Conservation (phyloP, 352 stramenopile genomes). For the Pythium guiyangense region DNA sequence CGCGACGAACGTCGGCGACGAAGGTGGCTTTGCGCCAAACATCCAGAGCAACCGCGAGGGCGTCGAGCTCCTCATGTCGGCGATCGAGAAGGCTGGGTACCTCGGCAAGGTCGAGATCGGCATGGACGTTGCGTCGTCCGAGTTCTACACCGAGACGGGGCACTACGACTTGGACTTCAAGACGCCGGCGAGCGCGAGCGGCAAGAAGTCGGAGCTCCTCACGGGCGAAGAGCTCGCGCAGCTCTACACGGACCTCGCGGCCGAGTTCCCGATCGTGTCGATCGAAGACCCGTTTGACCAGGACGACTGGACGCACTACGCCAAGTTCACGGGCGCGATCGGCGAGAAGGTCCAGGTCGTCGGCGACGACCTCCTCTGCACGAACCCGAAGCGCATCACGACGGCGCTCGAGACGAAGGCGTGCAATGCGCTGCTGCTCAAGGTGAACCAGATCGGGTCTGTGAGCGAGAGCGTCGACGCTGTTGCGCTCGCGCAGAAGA, state of each 20-base stretch:
- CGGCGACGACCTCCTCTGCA: slow-evolving; percentile 98
- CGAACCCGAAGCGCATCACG: slow-evolving; percentile 96
- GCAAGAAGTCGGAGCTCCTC: slow-evolving; percentile 78
- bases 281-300: slow-evolving; percentile 99
- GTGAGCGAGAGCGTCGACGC: slow-evolving; percentile 96
- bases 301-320: slow-evolving; percentile 97
- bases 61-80: slow-evolving; percentile 96
- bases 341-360: slow-evolving; percentile 96
- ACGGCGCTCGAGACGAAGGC: slow-evolving; percentile 92
- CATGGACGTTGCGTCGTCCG: slow-evolving; percentile 97
- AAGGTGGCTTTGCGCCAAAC: slow-evolving; percentile 98
- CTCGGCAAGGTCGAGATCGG: slow-evolving; percentile 94
- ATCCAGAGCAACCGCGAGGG: slow-evolving; percentile 96
- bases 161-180: slow-evolving; percentile 99
- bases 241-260: slow-evolving; percentile 91
- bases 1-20: slow-evolving; percentile 97
- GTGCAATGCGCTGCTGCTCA: slow-evolving; percentile 97
- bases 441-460: slow-evolving; percentile 99
- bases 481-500: slow-evolving; percentile 95
- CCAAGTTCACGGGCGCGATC: slow-evolving; percentile 87
- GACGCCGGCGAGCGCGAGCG: slow-evolving; percentile 79
- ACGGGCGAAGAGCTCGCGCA: slow-evolving; percentile 90
- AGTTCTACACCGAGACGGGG: slow-evolving; percentile 96
- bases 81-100: slow-evolving; percentile 95
- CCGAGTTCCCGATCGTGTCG: slow-evolving; percentile 96